phyloP scores from a whole-genome alignment of 2,329 filamentous ascomycete species.

The Penicillium sp. region DNA sequence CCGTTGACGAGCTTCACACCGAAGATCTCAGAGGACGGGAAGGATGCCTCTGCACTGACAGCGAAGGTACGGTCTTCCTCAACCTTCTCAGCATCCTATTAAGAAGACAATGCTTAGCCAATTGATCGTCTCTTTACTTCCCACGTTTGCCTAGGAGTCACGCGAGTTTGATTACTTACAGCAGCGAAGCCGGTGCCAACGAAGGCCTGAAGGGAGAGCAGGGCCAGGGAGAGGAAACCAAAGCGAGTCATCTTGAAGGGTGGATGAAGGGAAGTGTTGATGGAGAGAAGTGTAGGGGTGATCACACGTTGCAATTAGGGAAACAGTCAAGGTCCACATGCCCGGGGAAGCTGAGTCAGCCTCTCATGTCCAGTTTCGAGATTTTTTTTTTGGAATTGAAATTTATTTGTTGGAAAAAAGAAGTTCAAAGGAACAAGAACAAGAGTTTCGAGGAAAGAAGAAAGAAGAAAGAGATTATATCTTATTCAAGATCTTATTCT shows the following conservation, averaged over 20 bases:
- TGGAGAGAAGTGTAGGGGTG: conserved; percentile 18
- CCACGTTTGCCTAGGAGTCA: neutral
- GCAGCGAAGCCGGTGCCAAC: conserved; percentile 62
- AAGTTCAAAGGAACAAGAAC: neutral
- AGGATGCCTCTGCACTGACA: conserved; percentile 57
- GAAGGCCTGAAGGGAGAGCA: conserved; percentile 68
- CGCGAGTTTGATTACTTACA: conserved; percentile 48
- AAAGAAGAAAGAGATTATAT: neutral
- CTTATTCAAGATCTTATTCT: neutral
- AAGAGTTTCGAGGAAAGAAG: neutral
- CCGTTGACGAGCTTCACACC: conserved; percentile 96
- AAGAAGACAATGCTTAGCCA: conserved; percentile 19
- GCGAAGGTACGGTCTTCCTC: conserved; percentile 61
- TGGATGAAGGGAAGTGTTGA: conserved; percentile 11
- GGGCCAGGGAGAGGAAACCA: conserved; percentile 68
- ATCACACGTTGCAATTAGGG: conserved; percentile 25
- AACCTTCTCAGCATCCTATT: conserved; percentile 59
- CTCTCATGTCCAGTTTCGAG: conserved; percentile 9
- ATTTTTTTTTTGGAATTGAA: conserved; percentile 11
- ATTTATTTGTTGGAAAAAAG: neutral
- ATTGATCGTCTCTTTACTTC: conserved; percentile 16
- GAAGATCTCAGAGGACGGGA: conserved; percentile 74
- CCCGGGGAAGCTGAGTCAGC: conserved; percentile 26
- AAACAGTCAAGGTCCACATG: conserved; percentile 26
- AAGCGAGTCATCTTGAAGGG: conserved; percentile 66